Conservation (phyloP, 108 stramenopile genomes). For the Cyclostephanos tholiformis region DNA sequence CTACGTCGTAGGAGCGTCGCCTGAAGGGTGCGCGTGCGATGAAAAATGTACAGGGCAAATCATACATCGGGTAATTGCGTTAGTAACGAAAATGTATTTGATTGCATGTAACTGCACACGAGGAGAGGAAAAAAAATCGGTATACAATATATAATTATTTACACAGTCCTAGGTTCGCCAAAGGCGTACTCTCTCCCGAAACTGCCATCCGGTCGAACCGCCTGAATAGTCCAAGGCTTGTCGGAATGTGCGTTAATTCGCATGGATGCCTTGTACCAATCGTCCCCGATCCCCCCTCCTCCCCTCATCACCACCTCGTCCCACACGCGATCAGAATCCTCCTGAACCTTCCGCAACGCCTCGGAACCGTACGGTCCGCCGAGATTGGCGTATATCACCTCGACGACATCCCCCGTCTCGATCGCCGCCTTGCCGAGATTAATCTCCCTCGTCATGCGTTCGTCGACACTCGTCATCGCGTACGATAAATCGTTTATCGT, state of each 20-base stretch:
- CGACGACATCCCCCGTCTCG: slow-evolving; percentile 45
- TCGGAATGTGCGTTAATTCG: slow-evolving; percentile 60
- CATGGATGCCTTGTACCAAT: slow-evolving; percentile 84
- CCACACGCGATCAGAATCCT: slow-evolving; percentile 81
- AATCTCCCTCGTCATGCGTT: slow-evolving; percentile 83
- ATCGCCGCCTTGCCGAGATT: slow-evolving; percentile 55
- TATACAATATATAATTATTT: not conserved
- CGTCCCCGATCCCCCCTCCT: slow-evolving; percentile 50
- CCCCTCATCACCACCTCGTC: slow-evolving; percentile 45
- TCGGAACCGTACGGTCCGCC: slow-evolving; percentile 90
- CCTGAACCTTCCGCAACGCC: slow-evolving; percentile 72
- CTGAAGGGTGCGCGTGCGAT: no score
- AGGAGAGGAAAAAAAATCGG: no score
- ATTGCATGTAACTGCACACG: no score
- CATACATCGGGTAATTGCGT: no score
- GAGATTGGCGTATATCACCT: slow-evolving; percentile 75
- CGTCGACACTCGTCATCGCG: slow-evolving; percentile 77
- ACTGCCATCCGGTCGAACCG: slow-evolving; percentile 73
- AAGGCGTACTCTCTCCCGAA: slow-evolving; percentile 62
- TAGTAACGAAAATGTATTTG: no score
- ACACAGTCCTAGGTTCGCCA: slow-evolving; percentile 33
- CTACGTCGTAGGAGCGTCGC: slow-evolving; percentile 13
- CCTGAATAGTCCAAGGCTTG: slow-evolving; percentile 80
- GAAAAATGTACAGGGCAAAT: no score
- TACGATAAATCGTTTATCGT: slow-evolving; percentile 74